Evolutionary conservation across 2,329 filamentous ascomycete genomes (phyloP).

Genomic region (Madurella fahalii): DNA sequence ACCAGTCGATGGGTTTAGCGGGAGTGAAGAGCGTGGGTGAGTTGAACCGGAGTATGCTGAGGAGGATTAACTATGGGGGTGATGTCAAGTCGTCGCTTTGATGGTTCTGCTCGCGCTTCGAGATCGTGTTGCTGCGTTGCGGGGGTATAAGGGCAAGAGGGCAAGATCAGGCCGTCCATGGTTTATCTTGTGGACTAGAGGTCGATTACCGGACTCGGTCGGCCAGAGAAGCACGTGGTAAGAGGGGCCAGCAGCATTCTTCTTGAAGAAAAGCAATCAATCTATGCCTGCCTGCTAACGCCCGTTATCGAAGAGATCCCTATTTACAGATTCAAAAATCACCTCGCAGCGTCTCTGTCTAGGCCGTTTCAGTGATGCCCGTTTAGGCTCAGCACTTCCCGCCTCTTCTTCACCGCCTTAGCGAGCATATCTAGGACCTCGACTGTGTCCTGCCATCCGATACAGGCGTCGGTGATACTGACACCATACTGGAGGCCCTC

Average conservation of each 20-base stretch:
- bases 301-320: background rate
- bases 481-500: constrained; percentile 85
- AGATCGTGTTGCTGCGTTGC: no score
- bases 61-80: constrained; percentile 21
- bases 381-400: constrained; percentile 41
- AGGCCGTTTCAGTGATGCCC: constrained; percentile 18
- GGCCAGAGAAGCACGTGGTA: no score
- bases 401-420: constrained; percentile 70
- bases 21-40: constrained; percentile 44
- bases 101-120: background rate
- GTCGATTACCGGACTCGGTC: no score
- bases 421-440: constrained; percentile 73
- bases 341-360: background rate
- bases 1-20: constrained; percentile 52
- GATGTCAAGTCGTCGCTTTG: constrained; percentile 8
- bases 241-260: no score
- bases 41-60: constrained; percentile 34
- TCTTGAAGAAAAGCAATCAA: no score
- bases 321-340: constrained; percentile 1
- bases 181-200: no score
- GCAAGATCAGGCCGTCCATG: no score
- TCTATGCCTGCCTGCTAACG: no score
- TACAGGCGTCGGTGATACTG: constrained; percentile 96
- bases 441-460: constrained; percentile 88
- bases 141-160: no score